These are phyloP conservation scores for Cladophialophora carrionii DNA, from an alignment of 2,329 filamentous ascomycete genomes.

Conservation along the genomic window DNA sequence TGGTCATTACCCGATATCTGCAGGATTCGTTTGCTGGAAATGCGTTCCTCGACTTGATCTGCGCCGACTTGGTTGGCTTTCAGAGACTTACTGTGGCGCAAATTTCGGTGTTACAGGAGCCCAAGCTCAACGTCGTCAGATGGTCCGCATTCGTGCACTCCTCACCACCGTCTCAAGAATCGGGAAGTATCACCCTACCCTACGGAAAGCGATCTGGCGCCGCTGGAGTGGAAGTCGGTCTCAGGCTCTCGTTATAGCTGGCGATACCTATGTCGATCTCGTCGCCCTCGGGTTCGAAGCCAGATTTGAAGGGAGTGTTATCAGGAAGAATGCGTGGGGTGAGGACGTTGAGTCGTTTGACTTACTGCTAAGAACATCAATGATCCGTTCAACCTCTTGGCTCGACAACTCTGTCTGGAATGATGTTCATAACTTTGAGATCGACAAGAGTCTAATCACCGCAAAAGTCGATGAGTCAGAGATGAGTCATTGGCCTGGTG, in stretches of 20 bases:
- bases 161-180: neutral
- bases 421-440: neutral
- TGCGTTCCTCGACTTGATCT: slow-evolving; percentile 5
- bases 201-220: slow-evolving; percentile 12
- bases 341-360: neutral
- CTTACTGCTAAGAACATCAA: neutral
- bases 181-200: neutral
- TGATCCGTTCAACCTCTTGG: neutral
- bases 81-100: slow-evolving; percentile 1
- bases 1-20: neutral
- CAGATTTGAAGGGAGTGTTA: neutral
- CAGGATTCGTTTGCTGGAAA: neutral
- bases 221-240: slow-evolving; percentile 1
- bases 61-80: neutral
- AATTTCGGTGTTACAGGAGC: neutral
- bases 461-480: neutral
- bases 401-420: neutral
- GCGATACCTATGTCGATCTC: neutral
- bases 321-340: neutral
- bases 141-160: neutral
- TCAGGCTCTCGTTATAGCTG: neutral
- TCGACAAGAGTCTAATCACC: neutral
- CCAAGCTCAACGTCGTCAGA: neutral
- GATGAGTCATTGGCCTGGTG: neutral
- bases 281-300: neutral